Evolutionary conservation across 2,329 filamentous ascomycete species (phyloP).

Genomic region (Cordyceps militaris): DNA sequence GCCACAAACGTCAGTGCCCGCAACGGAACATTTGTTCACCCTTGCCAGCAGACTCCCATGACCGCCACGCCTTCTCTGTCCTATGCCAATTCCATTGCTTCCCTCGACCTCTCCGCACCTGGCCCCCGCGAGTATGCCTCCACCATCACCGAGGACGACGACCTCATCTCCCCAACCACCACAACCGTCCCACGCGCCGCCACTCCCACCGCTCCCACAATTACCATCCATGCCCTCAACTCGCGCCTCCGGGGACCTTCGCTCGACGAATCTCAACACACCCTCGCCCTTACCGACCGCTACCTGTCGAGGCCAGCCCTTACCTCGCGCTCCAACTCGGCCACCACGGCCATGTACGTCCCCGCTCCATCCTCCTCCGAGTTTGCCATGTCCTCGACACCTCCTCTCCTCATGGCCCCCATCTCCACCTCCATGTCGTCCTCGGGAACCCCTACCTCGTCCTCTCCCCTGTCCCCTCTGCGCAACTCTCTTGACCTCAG

Average conservation of each 20-base stretch:
- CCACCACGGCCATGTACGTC: conserved; percentile 10
- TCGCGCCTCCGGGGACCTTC: conserved; percentile 14
- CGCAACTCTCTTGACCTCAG: conserved; percentile 51
- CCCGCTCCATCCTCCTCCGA: background rate
- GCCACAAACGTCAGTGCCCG: conserved; percentile 45
- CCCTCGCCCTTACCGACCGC: conserved; percentile 23
- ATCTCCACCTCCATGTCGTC: conserved; percentile 19
- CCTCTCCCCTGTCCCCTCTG: conserved; percentile 42
- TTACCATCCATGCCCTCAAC: conserved; percentile 13
- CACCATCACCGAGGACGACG: conserved; percentile 48
- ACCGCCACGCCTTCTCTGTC: conserved; percentile 53
- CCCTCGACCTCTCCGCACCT: conserved; percentile 35
- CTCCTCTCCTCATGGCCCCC: conserved; percentile 19
- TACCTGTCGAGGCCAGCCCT: conserved; percentile 25
- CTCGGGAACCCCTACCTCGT: conserved; percentile 22
- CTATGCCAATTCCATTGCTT: conserved; percentile 50
- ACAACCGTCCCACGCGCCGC: conserved; percentile 8
- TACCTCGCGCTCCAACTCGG: conserved; percentile 24
- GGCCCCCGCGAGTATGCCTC: conserved; percentile 45
- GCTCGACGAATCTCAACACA: conserved; percentile 20
- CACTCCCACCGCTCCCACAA: conserved; percentile 8
- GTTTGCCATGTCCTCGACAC: conserved; percentile 30
- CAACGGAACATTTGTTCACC: conserved; percentile 50
- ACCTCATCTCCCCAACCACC: conserved; percentile 26
- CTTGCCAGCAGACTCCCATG: conserved; percentile 57